phyloP scores from a whole-genome alignment of 352 stramenopile species.

The Phytophthora fragariaefolia region DNA sequence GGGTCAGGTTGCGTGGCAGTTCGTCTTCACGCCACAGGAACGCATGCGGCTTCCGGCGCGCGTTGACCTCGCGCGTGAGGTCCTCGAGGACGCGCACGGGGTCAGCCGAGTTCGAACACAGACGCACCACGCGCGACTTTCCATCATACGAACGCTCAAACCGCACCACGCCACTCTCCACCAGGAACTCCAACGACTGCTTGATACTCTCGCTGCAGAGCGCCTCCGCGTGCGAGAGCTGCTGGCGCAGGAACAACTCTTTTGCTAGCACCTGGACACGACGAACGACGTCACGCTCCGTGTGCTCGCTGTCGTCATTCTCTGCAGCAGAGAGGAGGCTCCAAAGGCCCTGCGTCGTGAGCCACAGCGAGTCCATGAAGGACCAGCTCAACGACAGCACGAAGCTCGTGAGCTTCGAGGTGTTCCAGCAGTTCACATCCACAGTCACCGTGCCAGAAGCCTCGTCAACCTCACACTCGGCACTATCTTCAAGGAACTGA shows the following conservation, averaged over 20 bases:
- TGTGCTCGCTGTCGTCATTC: conserved; percentile 17
- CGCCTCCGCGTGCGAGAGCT: conserved; percentile 65
- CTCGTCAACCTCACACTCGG: conserved; percentile 33
- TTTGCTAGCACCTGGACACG: conserved; percentile 63
- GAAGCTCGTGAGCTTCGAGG: conserved; percentile 58
- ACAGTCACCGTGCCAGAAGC: conserved; percentile 30
- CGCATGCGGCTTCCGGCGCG: conserved; percentile 47
- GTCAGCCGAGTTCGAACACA: conserved; percentile 18
- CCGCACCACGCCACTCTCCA: conserved; percentile 50
- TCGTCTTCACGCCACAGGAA: conserved; percentile 58
- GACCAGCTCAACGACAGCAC: conserved; percentile 75
- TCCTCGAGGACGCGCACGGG: conserved; percentile 24
- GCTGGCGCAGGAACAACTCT: conserved; percentile 48
- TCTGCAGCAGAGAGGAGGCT: conserved; percentile 32
- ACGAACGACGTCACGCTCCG: conserved; percentile 59
- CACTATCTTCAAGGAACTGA: conserved; percentile 36
- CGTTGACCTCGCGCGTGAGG: conserved; percentile 51
- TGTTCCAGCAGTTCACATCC: conserved; percentile 46
- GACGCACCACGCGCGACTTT: conserved; percentile 37
- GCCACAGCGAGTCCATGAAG: conserved; percentile 80
- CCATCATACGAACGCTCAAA: conserved; percentile 40
- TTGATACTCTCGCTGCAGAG: conserved; percentile 83
- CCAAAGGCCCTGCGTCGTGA: conserved; percentile 60
- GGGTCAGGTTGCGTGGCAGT: conserved; percentile 29
- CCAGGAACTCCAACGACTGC: conserved; percentile 70